These are phyloP conservation scores for Penicillium corylophilum DNA, from an alignment of 2,329 filamentous ascomycete species.

Conservation along the genomic window DNA sequence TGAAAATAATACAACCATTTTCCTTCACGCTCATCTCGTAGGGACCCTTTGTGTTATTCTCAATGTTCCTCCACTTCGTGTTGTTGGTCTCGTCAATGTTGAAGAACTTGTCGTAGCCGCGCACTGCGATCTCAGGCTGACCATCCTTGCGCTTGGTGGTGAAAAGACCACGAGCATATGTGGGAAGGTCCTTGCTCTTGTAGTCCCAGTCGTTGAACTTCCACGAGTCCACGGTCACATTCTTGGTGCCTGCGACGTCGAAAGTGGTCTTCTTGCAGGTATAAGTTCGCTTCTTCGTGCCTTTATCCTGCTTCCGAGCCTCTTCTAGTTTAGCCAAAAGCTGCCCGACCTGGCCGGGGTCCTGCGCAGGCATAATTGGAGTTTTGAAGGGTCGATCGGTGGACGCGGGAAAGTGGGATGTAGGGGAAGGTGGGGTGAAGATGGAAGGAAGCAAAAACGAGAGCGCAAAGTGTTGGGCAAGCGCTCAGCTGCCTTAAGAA, in stretches of 20 bases:
- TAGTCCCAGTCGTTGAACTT: conserved; percentile 94
- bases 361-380: conserved; percentile 51
- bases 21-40: conserved; percentile 97
- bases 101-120: conserved; percentile 99
- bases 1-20: conserved; percentile 99
- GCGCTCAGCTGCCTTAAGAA: background rate
- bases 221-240: conserved; percentile 82
- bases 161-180: conserved; percentile 90
- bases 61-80: conserved; percentile 81
- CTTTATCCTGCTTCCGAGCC: conserved; percentile 48
- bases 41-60: conserved; percentile 72
- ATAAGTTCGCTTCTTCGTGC: conserved; percentile 57
- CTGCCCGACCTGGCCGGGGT: conserved; percentile 63
- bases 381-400: background rate
- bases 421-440: conserved; percentile 10
- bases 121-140: conserved; percentile 73
- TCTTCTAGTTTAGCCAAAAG: conserved; percentile 66
- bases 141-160: conserved; percentile 69
- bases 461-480: background rate
- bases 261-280: conserved; percentile 81
- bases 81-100: conserved; percentile 79
- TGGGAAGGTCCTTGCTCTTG: conserved; percentile 80
- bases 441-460: background rate
- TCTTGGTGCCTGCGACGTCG: conserved; percentile 61
- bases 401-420: background rate